A percentile compares a stretch with the other conserved stretches of the same genome.
Evolutionary conservation across 2,329 filamentous ascomycete species (phyloP).

Genomic region (Botryotinia narcissicola): DNA sequence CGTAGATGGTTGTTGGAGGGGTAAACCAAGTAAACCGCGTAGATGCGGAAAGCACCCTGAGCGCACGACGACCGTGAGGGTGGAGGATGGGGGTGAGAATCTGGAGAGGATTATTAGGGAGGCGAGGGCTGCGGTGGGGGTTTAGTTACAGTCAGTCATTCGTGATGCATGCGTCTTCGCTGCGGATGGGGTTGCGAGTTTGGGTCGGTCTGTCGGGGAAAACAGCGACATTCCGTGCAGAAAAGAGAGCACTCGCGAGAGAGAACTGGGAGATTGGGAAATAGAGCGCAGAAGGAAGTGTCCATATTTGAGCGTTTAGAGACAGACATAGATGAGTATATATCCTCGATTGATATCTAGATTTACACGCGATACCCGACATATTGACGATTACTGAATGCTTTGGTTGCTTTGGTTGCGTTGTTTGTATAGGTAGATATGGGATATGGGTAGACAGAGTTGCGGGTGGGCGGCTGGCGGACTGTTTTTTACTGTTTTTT

Average conservation of each 20-base stretch:
- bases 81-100: constrained; percentile 25
- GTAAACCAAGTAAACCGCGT: constrained; percentile 56
- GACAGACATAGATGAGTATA: not conserved
- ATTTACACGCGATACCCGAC: not conserved
- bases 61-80: constrained; percentile 33
- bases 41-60: constrained; percentile 55
- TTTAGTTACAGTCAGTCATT: not conserved
- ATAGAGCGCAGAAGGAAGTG: not conserved
- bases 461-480: no score
- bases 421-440: not conserved
- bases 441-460: not conserved
- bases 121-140: constrained; percentile 12
- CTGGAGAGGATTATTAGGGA: constrained; percentile 15
- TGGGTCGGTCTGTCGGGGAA: no score
- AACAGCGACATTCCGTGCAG: not conserved
- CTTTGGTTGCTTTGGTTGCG: not conserved
- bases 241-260: not conserved
- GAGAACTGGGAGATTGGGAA: not conserved
- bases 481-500: not conserved
- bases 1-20: constrained; percentile 55
- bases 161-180: no score
- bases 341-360: not conserved
- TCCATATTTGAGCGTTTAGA: not conserved
- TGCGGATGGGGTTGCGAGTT: not conserved
- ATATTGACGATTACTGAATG: not conserved